These are phyloP conservation scores for Flammula alnicola DNA, from an alignment of 1,284 basidiomycete genomes.

Conservation along the genomic window DNA sequence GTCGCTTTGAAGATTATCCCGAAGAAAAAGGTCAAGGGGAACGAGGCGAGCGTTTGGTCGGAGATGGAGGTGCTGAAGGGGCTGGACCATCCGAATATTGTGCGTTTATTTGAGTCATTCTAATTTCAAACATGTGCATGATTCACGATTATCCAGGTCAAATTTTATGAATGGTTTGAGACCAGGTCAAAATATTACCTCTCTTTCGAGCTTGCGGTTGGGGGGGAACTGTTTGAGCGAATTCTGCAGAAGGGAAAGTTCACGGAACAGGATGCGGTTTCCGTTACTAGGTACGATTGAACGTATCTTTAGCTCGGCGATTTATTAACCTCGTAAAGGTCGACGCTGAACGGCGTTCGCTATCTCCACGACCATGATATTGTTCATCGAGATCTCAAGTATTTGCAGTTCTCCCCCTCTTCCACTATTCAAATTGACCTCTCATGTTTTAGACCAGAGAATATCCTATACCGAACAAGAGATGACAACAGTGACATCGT, in stretches of 20 bases:
- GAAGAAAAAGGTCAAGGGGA: slow-evolving; percentile 92
- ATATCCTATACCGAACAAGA: slow-evolving; percentile 87
- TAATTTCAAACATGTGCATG: neutral
- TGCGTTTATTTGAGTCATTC: slow-evolving; percentile 42
- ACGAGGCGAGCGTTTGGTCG: slow-evolving; percentile 82
- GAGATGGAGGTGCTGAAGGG: slow-evolving; percentile 92
- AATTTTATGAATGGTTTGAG: slow-evolving; percentile 94
- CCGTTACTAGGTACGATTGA: slow-evolving; percentile 61
- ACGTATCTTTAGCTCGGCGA: neutral
- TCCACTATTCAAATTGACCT: slow-evolving; percentile 7
- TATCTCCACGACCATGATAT: slow-evolving; percentile 89
- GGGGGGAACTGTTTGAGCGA: slow-evolving; percentile 89
- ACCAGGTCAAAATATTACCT: slow-evolving; percentile 91
- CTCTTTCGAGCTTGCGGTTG: slow-evolving; percentile 88
- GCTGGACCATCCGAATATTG: slow-evolving; percentile 88
- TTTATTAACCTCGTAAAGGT: slow-evolving; percentile 43
- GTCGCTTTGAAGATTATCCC: slow-evolving; percentile 90
- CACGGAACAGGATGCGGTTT: slow-evolving; percentile 85
- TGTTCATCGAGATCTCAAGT: slow-evolving; percentile 93
- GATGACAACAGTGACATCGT: slow-evolving; percentile 80
- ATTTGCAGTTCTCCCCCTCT: slow-evolving; percentile 26
- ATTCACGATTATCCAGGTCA: slow-evolving; percentile 62
- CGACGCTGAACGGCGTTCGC: slow-evolving; percentile 77
- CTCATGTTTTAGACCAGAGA: slow-evolving; percentile 73
- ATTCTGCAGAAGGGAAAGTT: slow-evolving; percentile 86